phyloP scores from a whole-genome alignment of 805 yeast genomes.

The Saccharomycopsis sp. region DNA sequence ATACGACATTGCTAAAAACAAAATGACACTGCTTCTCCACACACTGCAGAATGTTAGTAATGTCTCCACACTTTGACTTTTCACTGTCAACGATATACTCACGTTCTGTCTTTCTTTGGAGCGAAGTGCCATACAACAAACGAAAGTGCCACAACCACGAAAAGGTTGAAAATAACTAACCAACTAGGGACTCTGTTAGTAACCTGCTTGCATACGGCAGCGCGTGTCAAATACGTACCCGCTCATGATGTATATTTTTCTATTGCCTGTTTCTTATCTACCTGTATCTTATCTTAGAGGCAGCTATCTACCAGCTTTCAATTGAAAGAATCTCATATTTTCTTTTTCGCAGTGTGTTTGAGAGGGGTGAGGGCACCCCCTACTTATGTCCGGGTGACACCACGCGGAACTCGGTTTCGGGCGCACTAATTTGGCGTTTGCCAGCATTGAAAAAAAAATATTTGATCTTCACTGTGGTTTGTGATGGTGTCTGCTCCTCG shows the following conservation, averaged over 20 bases:
- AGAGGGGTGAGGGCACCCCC: no score
- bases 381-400: no score
- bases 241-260: conserved; percentile 30
- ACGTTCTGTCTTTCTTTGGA: conserved; percentile 74
- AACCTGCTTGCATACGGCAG: no score
- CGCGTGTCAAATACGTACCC: conserved; percentile 37
- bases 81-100: conserved; percentile 26
- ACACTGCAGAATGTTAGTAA: conserved; percentile 31
- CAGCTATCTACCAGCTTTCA: background rate
- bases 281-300: background rate
- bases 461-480: no score
- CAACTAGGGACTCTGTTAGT: conserved; percentile 38
- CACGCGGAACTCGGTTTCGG: no score
- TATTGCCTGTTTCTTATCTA: background rate
- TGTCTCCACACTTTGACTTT: background rate
- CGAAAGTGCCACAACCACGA: conserved; percentile 51
- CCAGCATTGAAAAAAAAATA: no score
- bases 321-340: no score
- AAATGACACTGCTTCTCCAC: conserved; percentile 65
- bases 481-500: no score
- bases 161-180: conserved; percentile 60
- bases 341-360: no score
- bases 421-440: no score
- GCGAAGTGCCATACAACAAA: conserved; percentile 78
- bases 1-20: conserved; percentile 70